Percentiles rank a stretch among this genome's conserved stretches.
These are phyloP conservation scores for Phyllosticta citrichinensis DNA, from an alignment of 2,329 filamentous ascomycete species.

Conservation along the genomic window DNA sequence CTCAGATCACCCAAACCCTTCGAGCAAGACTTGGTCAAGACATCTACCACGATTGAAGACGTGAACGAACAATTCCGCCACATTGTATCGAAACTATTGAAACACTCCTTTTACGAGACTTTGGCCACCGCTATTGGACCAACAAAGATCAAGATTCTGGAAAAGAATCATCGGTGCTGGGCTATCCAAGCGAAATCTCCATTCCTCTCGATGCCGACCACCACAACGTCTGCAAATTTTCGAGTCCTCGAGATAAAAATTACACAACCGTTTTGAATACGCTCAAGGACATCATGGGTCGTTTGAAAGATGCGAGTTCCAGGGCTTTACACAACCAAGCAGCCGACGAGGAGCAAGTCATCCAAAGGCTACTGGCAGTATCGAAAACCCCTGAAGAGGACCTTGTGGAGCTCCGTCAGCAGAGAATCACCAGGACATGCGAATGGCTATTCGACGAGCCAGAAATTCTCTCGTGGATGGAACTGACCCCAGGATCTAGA, in stretches of 20 bases:
- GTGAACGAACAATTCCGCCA: slow-evolving; percentile 24
- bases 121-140: slow-evolving; percentile 18
- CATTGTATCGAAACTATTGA: slow-evolving; percentile 15
- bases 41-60: slow-evolving; percentile 16
- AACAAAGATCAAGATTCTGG: slow-evolving; percentile 25
- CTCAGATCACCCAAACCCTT: slow-evolving; percentile 17
- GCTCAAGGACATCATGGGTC: slow-evolving; percentile 14
- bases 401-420: slow-evolving; percentile 12
- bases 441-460: slow-evolving; percentile 13
- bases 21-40: slow-evolving; percentile 19
- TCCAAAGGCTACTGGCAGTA: neutral
- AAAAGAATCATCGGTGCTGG: slow-evolving; percentile 35
- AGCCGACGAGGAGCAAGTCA: neutral
- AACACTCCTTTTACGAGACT: slow-evolving; percentile 32
- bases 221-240: slow-evolving; percentile 34
- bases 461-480: slow-evolving; percentile 11
- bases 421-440: slow-evolving; percentile 16
- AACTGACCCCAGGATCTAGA: neutral
- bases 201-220: slow-evolving; percentile 34
- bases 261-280: slow-evolving; percentile 27
- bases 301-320: neutral
- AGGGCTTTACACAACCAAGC: neutral
- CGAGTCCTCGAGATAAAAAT: slow-evolving; percentile 25
- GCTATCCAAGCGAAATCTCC: slow-evolving; percentile 32
- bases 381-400: slow-evolving; percentile 11